Conservation (phyloP, 495 filamentous ascomycete genomes). For the Xylaria telfairii region DNA sequence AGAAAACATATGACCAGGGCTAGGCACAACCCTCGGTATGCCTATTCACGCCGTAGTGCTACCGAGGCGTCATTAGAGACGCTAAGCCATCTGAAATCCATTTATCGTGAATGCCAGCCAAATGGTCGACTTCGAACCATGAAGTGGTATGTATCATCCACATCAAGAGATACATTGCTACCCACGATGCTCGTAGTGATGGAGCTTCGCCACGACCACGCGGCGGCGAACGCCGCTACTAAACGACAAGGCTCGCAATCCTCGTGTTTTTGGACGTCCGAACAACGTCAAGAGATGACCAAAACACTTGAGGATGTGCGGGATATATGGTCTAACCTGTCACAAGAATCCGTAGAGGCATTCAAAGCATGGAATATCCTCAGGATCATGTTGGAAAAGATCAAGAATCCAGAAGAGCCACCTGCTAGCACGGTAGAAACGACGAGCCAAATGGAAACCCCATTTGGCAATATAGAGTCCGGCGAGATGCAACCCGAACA, state of each 20-base stretch:
- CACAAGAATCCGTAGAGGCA: slow-evolving; percentile 82
- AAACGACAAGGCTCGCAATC: slow-evolving; percentile 51
- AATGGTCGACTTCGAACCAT: slow-evolving; percentile 73
- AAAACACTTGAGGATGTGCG: slow-evolving; percentile 71
- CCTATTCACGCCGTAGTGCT: slow-evolving; percentile 80
- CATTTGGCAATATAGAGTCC: slow-evolving; percentile 39
- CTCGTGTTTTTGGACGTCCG: slow-evolving; percentile 69
- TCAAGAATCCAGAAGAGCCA: slow-evolving; percentile 53
- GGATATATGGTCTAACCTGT: slow-evolving; percentile 77
- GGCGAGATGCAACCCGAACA: slow-evolving; percentile 60
- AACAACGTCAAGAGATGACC: slow-evolving; percentile 79
- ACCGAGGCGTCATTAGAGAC: slow-evolving; percentile 80
- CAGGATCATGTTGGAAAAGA: slow-evolving; percentile 77
- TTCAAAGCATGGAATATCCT: slow-evolving; percentile 82
- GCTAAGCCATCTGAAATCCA: slow-evolving; percentile 74
- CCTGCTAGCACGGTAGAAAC: slow-evolving; percentile 35
- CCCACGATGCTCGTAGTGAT: slow-evolving; percentile 89
- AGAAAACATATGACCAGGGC: slow-evolving; percentile 78
- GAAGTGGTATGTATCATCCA: slow-evolving; percentile 74
- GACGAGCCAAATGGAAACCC: slow-evolving; percentile 23
- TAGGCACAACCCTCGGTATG: slow-evolving; percentile 73
- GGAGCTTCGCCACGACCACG: slow-evolving; percentile 67
- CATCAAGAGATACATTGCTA: slow-evolving; percentile 85
- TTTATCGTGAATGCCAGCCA: slow-evolving; percentile 76
- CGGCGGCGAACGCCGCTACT: slow-evolving; percentile 38